phyloP scores from a whole-genome alignment of 148 eudicot species.

The Spergularia bocconei region DNA sequence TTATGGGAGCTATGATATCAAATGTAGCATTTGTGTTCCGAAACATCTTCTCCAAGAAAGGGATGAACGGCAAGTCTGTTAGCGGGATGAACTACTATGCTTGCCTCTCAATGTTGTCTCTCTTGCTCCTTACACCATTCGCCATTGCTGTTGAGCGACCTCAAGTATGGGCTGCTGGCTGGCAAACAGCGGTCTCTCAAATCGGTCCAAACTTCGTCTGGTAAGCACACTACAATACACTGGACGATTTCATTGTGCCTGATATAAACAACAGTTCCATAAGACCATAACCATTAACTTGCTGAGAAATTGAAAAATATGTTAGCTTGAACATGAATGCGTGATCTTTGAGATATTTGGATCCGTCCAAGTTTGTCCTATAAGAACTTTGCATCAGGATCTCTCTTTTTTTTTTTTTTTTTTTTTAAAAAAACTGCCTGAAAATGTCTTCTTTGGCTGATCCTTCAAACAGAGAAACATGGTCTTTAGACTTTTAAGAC shows the following conservation, averaged over 20 bases:
- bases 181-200: conserved; percentile 56
- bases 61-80: conserved; percentile 66
- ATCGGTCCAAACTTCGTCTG: conserved; percentile 67
- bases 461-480: background rate
- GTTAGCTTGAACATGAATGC: too few relatives aligned
- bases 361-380: too few relatives aligned
- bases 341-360: too few relatives aligned
- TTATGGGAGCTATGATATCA: conserved; percentile 83
- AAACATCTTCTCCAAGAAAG: conserved; percentile 68
- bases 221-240: conserved; percentile 28
- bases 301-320: too few relatives aligned
- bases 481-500: background rate
- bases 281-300: background rate
- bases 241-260: background rate
- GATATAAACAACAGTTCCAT: background rate
- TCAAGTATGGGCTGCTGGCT: conserved; percentile 66
- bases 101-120: conserved; percentile 61
- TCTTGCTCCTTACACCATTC: conserved; percentile 59
- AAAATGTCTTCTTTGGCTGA: background rate
- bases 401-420: too few relatives aligned
- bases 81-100: conserved; percentile 83
- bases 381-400: too few relatives aligned
- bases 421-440: too few relatives aligned
- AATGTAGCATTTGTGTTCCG: conserved; percentile 73
- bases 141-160: conserved; percentile 73